Conservation (phyloP, 1,139 yeast species). For the Pneumocystis wakefieldiae region DNA sequence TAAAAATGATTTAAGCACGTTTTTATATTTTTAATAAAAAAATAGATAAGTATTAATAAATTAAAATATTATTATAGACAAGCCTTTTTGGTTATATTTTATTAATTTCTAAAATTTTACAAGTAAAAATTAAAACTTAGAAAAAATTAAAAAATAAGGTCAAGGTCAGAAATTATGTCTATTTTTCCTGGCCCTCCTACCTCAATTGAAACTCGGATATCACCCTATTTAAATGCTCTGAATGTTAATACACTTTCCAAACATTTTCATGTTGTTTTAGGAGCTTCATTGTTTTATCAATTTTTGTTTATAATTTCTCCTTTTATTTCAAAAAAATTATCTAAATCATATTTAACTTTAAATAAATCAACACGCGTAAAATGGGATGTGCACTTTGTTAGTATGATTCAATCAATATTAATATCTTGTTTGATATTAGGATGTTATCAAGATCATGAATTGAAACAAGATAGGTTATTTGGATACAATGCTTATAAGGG, state of each 20-base stretch:
- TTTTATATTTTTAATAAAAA: neutral
- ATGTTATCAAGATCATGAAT: constrained; percentile 37
- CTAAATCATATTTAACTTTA: constrained; percentile 38
- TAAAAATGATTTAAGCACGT: neutral
- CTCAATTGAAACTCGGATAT: constrained; percentile 8
- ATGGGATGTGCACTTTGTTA: constrained; percentile 78
- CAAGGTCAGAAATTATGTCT: constrained; percentile 4
- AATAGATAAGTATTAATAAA: neutral
- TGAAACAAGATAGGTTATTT: constrained; percentile 37
- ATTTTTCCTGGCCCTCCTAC: constrained; percentile 12
- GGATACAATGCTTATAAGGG: constrained; percentile 64
- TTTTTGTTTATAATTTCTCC: constrained; percentile 32
- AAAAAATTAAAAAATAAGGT: neutral
- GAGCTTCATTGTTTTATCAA: constrained; percentile 34
- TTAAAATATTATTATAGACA: neutral
- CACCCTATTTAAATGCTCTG: constrained; percentile 7
- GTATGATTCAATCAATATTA: constrained; percentile 63
- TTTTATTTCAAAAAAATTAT: constrained; percentile 30
- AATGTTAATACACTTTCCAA: constrained; percentile 21
- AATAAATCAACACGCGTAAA: constrained; percentile 40
- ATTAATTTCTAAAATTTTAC: neutral
- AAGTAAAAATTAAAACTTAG: no score
- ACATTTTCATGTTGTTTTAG: constrained; percentile 40
- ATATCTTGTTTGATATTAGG: constrained; percentile 45
- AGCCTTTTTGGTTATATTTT: neutral